Base-by-base conservation (phyloP, 2,329 filamentous ascomycete genomes). In the Diplocarpon mali region DNA sequence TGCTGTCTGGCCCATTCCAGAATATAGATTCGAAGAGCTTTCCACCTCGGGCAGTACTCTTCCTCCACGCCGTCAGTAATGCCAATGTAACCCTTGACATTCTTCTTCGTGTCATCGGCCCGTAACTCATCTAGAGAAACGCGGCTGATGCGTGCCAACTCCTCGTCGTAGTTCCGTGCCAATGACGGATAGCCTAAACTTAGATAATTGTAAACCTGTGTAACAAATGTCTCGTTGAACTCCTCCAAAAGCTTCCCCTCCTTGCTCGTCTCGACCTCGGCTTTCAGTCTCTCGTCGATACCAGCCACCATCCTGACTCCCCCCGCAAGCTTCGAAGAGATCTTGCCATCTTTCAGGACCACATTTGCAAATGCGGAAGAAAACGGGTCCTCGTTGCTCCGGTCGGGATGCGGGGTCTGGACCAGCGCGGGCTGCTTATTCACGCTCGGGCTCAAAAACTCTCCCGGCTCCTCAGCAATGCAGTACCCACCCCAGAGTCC, bases 171-270 rank as follows among this genome's bases (percentile, higher is more conserved):
- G 31, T 77, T 74, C 16, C 83, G 78, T 10, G 89, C 90, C 57
- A 88, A 78, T 29, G 85, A 81, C 2, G 90, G 89, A 62, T 95
- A 95, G 5, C 90, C 90, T 5, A 96, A 73, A 0, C 87, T 94
- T 13, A 96, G 72, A 64, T 96, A 96, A 64, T 96, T 95, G 72
- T 93, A 96, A 7, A 96, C 89, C 64, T 96, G 90, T 0, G 89
- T 95, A 45, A 95, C 78, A 61, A 95, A 95, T 3, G 71, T 71
- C 61, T 95, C 86, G 49, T 81, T 72, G 57, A 92, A 94, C 63
- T 95, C 88, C 28, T 66, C 62, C 24, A 71, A 65, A 35, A 78
- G 70, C 10, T 47, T 51, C 17, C 57, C 56, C 36, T 61, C 54
- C 42, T 60, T 60, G 2, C 50, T 44, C 17, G 45, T 57, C 2